Base-by-base conservation (phyloP, 2,329 filamentous ascomycete genomes). In the Scopulariopsis brevicaulis region DNA sequence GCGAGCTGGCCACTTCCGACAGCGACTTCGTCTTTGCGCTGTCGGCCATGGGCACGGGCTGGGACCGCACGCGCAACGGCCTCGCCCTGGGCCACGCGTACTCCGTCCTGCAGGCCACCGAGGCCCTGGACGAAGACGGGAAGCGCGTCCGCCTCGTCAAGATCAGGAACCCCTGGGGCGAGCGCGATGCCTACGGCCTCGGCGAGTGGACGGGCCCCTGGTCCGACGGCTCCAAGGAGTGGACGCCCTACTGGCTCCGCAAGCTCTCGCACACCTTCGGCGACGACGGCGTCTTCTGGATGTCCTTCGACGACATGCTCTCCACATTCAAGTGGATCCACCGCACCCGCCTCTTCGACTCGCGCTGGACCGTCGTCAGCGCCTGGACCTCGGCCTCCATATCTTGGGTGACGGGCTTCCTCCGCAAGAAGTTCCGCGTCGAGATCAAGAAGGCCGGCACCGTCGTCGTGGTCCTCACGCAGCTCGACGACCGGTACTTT, bases 211-310 rank as follows among this genome's bases (percentile, higher is more conserved):
- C 80, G 57, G 87, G 87, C 15, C 77, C 84, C 4, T 90, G 87
- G 86, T 83, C 81, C 43, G 86, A 90, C 66, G 87, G 87, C 0
- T 86, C 83, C 5, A 82, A 85, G 62, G 81, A 89, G 66, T 90
- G 87, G 87, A 89, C 84, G 1, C 74, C 85, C 0, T 81, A 88
- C 64, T 89, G 86, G 85, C 84, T 90, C 73, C 70, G 80, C 60
- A 80, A 82, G 61, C 73, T 89, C 2, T 74, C 78, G 32, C 83
- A 89, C 66, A 79, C 78, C 55, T 88, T 88, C 62, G 85, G 84
- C 20, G 83, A 89, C 62, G 84, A 88, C 62, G 85, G 85, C 18
- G 73, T 71, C 22, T 76, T 75, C 62, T 75, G 75, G 75, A 77
- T 77, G 70, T 66, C 71, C 4, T 76, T 71, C 62, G 64, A 68